Evolutionary conservation across 805 yeast genomes (phyloP), one percentile per base, ranked within the genome.

Genomic region (Starmera pachycereana): DNA sequence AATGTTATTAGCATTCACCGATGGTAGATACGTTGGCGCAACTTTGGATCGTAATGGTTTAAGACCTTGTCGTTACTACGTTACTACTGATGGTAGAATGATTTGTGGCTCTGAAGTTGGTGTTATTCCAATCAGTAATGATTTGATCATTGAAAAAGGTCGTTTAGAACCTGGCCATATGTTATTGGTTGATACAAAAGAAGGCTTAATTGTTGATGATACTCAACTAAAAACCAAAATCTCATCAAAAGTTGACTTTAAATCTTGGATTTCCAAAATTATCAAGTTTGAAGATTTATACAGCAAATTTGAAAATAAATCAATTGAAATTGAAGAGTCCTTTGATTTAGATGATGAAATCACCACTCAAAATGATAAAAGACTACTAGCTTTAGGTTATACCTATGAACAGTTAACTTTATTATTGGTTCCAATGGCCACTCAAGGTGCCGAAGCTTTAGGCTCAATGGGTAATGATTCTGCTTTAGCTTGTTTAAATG

Each of bases 391-490:
- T 2, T 84, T 83, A 57, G 97, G 96, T 41, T 90, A 88, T 69
- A 82, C 96, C n/a, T 81, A 81, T 54, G 98, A 90, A 65, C 97
- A 90, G 64, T 71, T 89, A 44, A 73, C 86, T 33, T 62, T 86
- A 41, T 66, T 92, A 33, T 68, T 90, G 51, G 92, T 83, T 8
- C 97, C 97, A 46, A 92, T 90, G 98, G 97, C 95, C 33, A 56
- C 72, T 32, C 81, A 77, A 50, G 96, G 90, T 45, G 90, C 89
- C 58, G 98, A 90, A 66, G 88, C 97, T 11, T 71, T 90, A 39
- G 97, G 98, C 13, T 89, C 97, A 14, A 90, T 90, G 98, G 98
- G 98, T 71, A 90, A 90, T 58, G 98, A 90, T 58, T 78, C 92
- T 38, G 95, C 97, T 11, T 70, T 90, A 48, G 97, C 97, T 0